Base-by-base conservation (phyloP, 108 stramenopile species). In the Seminavis robusta region DNA sequence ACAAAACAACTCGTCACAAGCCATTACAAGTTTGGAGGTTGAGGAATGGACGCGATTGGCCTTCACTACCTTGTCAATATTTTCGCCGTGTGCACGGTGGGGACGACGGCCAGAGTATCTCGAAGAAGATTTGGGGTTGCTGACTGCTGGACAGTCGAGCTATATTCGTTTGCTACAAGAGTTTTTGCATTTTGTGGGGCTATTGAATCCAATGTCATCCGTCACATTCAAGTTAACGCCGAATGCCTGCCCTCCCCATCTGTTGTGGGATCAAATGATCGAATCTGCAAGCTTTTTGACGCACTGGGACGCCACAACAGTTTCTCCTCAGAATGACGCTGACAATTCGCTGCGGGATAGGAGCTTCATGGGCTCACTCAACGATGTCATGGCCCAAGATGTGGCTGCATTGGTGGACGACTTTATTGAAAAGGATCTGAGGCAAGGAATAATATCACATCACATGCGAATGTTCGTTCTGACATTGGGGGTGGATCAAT, bases 41-140 rank as follows among this genome's bases (percentile, higher is more conserved):
- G 53, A 58, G 20, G 72, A 76, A 54, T 80, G 79, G 79, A 29
- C 61, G n/a, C 45, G 59, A 25, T 44, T 71, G 39, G 49, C 74
- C 0, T 16, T 64, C 15, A 32, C 44, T 40, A 33, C 76, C 21
- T 51, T 80, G 33, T 52, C 41, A 8, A 52, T 62, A 2, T 73
- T 76, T 40, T 29, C 16, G 17, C 31, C 67, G 11, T 80, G 74
- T 49, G 38, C 73, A 9, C 32, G 13, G 1, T 73, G 70, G 71
- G 52, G 45, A 20, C 10, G 47, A 3, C 28, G 29, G 8, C 25
- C 52, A 9, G 6, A 47, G 5, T 70, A 63, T 47, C 52, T 76
- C 53, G 74, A 73, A 10, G 74, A 76, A 44, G 63, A 69, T 29
- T 37, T 76, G 34, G 47, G 65, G n/a, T 39, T 80, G 42, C 20